Conservation (phyloP, 1,284 basidiomycete species). For the Gomphus sp. region DNA sequence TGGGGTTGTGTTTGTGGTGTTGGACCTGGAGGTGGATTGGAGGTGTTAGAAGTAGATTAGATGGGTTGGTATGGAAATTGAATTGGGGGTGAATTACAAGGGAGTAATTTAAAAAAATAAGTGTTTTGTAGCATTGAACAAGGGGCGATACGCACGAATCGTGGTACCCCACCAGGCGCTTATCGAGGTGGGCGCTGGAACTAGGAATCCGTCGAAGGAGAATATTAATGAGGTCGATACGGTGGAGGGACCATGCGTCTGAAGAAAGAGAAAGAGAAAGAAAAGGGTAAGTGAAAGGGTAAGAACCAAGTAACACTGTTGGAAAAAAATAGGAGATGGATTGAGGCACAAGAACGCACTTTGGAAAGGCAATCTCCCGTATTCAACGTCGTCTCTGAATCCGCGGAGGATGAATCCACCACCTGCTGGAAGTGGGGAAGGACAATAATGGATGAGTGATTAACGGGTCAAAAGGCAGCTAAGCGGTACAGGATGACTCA, state of each 20-base stretch:
- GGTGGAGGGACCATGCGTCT: slow-evolving; percentile 10
- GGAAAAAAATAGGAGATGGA: not conserved
- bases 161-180: slow-evolving; percentile 23
- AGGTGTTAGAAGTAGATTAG: not conserved
- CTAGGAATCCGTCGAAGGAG: slow-evolving; percentile 18
- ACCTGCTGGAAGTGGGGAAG: not conserved
- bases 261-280: too few relatives aligned
- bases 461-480: too few relatives aligned
- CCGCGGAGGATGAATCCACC: not conserved
- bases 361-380: not conserved
- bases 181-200: slow-evolving; percentile 29
- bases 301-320: too few relatives aligned
- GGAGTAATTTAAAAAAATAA: too few relatives aligned
- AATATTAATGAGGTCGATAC: slow-evolving; percentile 2
- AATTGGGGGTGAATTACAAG: too few relatives aligned
- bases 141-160: slow-evolving; percentile 32
- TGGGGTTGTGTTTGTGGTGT: slow-evolving; percentile 17
- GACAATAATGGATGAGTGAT: too few relatives aligned
- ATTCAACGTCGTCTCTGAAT: not conserved
- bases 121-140: too few relatives aligned
- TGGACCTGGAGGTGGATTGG: slow-evolving; percentile 6
- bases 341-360: not conserved
- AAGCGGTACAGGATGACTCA: not conserved
- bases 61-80: too few relatives aligned
- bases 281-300: too few relatives aligned